phyloP scores from a whole-genome alignment of 2,329 filamentous ascomycete genomes.

The Fusarium paranaense region DNA sequence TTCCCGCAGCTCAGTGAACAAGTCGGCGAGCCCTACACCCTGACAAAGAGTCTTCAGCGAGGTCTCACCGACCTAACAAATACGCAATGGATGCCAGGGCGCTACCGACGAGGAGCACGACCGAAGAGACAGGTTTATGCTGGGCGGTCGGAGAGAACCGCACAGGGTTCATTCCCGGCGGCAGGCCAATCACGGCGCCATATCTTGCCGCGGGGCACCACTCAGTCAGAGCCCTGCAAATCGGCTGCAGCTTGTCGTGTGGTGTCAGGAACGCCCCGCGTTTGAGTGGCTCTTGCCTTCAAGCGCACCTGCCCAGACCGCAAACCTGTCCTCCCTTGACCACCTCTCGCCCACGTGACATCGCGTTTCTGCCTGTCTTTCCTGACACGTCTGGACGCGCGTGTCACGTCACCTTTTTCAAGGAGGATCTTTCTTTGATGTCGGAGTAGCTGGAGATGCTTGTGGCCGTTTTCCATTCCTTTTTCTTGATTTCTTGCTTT shows the following conservation, averaged over 20 bases:
- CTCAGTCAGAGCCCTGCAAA: slow-evolving; percentile 45
- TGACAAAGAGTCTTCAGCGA: not conserved
- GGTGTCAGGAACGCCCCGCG: slow-evolving; percentile 54
- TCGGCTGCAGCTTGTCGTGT: slow-evolving; percentile 47
- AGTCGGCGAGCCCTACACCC: not conserved
- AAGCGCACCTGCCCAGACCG: slow-evolving; percentile 2
- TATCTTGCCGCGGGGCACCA: slow-evolving; percentile 47
- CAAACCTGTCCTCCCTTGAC: not conserved
- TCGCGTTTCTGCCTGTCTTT: slow-evolving; percentile 29
- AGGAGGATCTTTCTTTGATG: not conserved
- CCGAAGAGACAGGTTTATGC: slow-evolving; percentile 31
- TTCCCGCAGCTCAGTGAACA: not conserved
- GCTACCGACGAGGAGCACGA: not conserved
- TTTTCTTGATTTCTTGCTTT: not conserved
- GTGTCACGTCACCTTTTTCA: slow-evolving; percentile 10
- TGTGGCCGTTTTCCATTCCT: not conserved
- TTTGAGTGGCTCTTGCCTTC: slow-evolving; percentile 44
- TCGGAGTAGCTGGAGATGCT: not conserved
- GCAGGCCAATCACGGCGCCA: slow-evolving; percentile 36
- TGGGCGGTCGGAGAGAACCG: slow-evolving; percentile 39
- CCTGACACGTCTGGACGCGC: slow-evolving; percentile 26
- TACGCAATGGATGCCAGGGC: not conserved
- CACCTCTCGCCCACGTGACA: slow-evolving; percentile 39
- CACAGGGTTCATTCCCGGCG: slow-evolving; percentile 35
- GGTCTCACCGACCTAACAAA: not conserved